Base-by-base conservation (phyloP, 2,329 filamentous ascomycete genomes). In the Calonectria pauciramosa region DNA sequence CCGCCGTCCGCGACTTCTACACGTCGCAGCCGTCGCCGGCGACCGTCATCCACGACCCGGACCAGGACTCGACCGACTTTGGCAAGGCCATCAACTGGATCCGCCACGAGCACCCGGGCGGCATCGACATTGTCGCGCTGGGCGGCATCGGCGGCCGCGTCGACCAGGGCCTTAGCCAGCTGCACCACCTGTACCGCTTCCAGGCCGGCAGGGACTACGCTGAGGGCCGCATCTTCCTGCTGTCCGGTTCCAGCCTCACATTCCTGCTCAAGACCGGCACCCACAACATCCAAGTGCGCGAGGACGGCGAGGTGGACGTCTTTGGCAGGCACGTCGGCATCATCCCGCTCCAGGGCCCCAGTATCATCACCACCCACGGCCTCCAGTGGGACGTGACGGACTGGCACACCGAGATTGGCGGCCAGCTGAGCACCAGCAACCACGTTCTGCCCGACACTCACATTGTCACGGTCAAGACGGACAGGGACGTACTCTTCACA, bases 11-110 rank as follows among this genome's bases (percentile, higher is more conserved):
- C 68, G 81, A 88, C n/a, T 93, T 94, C 85, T 98, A 96, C 85
- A 87, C 90, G 41, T 86, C 88, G 28, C 88, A 89, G 68, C 84
- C 82, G 20, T 82, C 70, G 26, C 84, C 83, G 84, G 88, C 95
- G 2, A 82, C 88, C 16, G 88, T 99, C 68, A 89, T 95, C 77
- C 87, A 92, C 79, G 92, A 96, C 76, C 83, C 88, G n/a, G 95
- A 97, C 82, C 95, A 99, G 84, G 91, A 97, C 79, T 94, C 93
- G 26, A 98, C 97, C 34, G 97, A 99, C 84, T 98, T 99, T 80
- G 93, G 91, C 80, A 99, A 99, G 87, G 95, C 92, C 80, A 90
- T 94, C 78, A 88, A 85, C 77, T 93, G 90, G 85, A 89, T 92
- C 76, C 90, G 89, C 63, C 79, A 80, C 3, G 79, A 83, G 34